Conservation (phyloP, 139 green algal genomes). For the Penium margaritaceum region DNA sequence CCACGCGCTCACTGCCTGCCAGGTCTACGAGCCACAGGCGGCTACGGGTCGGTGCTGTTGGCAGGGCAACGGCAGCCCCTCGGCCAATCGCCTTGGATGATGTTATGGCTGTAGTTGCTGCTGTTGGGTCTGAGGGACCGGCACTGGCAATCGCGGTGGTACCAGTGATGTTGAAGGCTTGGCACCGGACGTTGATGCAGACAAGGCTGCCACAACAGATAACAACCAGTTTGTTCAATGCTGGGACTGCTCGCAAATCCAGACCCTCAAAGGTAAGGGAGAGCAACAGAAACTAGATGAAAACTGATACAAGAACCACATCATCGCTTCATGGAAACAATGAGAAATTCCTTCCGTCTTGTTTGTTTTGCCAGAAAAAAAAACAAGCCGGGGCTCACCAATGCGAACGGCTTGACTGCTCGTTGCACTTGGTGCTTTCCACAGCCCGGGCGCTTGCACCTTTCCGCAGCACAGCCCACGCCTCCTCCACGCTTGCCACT, state of each 20-base stretch:
- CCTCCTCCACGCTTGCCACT: constrained; percentile 47
- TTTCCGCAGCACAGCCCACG: constrained; percentile 44
- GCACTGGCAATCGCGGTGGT: background rate
- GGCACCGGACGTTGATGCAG: constrained; percentile 27
- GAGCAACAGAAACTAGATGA: background rate
- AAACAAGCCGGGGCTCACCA: constrained; percentile 17
- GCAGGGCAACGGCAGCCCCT: too few species aligned
- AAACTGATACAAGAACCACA: background rate
- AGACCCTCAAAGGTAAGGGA: background rate
- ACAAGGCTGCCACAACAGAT: constrained; percentile 32
- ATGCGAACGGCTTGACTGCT: constrained; percentile 48
- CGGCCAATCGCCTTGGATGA: too few species aligned
- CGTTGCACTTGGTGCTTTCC: constrained; percentile 43
- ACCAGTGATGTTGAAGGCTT: constrained; percentile 7
- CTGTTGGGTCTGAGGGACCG: background rate
- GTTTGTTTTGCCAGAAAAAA: constrained; percentile 1
- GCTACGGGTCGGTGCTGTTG: constrained; percentile 8
- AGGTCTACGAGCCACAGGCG: constrained; percentile 88
- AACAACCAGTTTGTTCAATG: background rate
- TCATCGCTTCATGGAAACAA: background rate
- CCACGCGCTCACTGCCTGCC: constrained; percentile 64
- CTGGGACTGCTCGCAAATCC: background rate
- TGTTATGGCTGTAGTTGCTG: background rate
- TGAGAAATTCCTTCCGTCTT: background rate
- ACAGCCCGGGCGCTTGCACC: constrained; percentile 16